phyloP scores from a whole-genome alignment of 208 protist species.

The Leishmania aethiopica region DNA sequence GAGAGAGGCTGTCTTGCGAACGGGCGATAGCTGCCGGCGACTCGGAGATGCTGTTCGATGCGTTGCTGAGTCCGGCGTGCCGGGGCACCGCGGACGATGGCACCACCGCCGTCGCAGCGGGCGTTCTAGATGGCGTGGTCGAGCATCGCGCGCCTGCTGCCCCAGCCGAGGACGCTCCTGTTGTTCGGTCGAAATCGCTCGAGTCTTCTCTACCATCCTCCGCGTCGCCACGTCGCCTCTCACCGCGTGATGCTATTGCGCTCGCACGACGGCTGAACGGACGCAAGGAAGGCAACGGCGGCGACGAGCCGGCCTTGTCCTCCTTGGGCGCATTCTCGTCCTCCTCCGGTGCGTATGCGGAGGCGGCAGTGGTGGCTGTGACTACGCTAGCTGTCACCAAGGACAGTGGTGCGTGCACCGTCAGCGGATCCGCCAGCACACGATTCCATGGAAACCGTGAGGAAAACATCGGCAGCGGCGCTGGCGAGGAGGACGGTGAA shows the following conservation, averaged over 20 bases:
- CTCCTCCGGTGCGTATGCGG: background rate
- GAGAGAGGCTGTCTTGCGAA: background rate
- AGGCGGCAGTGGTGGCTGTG: background rate
- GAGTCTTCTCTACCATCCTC: background rate
- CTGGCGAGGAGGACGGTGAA: background rate
- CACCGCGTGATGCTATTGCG: background rate
- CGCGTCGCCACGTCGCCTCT: background rate
- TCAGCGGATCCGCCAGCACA: constrained; percentile 20
- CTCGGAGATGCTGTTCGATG: background rate
- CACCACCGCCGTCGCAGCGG: background rate
- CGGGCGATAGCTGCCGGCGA: background rate
- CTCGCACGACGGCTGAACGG: background rate
- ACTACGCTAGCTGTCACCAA: background rate
- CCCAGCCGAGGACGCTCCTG: background rate
- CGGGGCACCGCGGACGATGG: constrained; percentile 17
- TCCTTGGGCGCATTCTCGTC: background rate
- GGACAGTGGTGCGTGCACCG: constrained; percentile 11
- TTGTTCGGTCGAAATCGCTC: background rate
- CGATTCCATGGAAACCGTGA: constrained; percentile 31
- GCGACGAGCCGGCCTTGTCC: background rate
- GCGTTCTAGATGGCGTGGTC: background rate
- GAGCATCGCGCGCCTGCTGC: background rate
- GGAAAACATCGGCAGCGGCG: constrained; percentile 22
- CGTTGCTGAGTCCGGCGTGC: constrained; percentile 4
- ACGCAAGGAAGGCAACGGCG: background rate